Conservation (phyloP, 495 filamentous ascomycete genomes). For the Talaromyces proteolyticus region DNA sequence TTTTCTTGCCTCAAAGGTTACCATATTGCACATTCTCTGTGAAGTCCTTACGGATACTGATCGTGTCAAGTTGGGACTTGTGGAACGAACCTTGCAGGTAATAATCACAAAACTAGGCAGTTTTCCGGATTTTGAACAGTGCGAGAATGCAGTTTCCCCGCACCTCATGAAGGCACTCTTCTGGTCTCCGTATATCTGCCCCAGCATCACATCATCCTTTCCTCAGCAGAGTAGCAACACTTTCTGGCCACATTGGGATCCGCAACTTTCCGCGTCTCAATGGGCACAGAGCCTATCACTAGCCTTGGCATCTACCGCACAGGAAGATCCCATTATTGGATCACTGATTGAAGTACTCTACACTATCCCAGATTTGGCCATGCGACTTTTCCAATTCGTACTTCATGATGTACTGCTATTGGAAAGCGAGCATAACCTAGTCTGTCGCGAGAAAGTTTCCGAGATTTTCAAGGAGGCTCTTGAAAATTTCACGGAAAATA, state of each 20-base stretch:
- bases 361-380: conserved; percentile 59
- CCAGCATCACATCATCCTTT: conserved; percentile 13
- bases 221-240: neutral
- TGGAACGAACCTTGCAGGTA: conserved; percentile 70
- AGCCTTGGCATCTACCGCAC: conserved; percentile 52
- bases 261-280: conserved; percentile 16
- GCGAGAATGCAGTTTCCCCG: conserved; percentile 33
- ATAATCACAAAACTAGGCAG: conserved; percentile 55
- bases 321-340: conserved; percentile 58
- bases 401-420: conserved; percentile 67
- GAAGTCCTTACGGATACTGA: conserved; percentile 60
- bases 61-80: conserved; percentile 58
- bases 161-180: conserved; percentile 35
- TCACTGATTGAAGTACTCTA: conserved; percentile 57
- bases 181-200: conserved; percentile 39
- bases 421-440: conserved; percentile 30
- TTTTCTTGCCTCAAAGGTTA: conserved; percentile 34
- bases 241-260: conserved; percentile 9
- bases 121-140: conserved; percentile 40
- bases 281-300: conserved; percentile 66
- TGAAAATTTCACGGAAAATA: conserved; percentile 21
- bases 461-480: conserved; percentile 32
- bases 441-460: conserved; percentile 34
- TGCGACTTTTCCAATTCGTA: conserved; percentile 68
- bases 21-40: conserved; percentile 59